These are phyloP conservation scores for Sporothrix pallida DNA, from an alignment of 2,329 filamentous ascomycete genomes.

Conservation along the genomic window DNA sequence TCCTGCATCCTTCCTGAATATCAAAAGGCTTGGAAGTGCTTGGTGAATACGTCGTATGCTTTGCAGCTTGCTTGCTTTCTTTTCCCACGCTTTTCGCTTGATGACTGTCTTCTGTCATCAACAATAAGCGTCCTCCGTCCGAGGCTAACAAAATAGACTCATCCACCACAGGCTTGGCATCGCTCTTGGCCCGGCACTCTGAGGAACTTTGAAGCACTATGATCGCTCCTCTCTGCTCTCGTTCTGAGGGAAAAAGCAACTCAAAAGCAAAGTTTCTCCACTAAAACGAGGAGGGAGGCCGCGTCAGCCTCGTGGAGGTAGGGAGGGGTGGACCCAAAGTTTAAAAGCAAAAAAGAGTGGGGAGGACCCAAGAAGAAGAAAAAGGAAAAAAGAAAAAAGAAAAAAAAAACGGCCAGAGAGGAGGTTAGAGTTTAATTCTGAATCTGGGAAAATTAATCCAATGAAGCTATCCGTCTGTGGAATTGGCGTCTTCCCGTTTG, in stretches of 20 bases:
- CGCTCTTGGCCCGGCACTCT: conserved; percentile 31
- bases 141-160: conserved; percentile 33
- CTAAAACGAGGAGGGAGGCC: conserved; percentile 35
- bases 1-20: conserved; percentile 5
- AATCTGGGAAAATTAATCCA: too few relatives aligned
- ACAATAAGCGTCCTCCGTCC: conserved; percentile 26
- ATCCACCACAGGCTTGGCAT: conserved; percentile 34
- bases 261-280: conserved; percentile 3
- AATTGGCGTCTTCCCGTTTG: conserved; percentile 5
- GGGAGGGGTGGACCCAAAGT: conserved; percentile 29
- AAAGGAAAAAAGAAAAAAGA: not conserved
- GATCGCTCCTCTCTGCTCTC: too few relatives aligned
- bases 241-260: conserved; percentile 22
- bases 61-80: not conserved
- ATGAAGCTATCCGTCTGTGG: not conserved
- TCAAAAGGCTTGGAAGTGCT: not conserved
- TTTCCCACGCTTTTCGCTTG: not conserved
- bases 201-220: too few relatives aligned
- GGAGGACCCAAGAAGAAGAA: not conserved
- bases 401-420: not conserved
- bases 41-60: not conserved
- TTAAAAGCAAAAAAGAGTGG: conserved; percentile 25
- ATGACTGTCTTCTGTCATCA: conserved; percentile 2
- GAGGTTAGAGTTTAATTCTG: not conserved
- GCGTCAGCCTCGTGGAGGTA: conserved; percentile 38